Base-by-base conservation (phyloP, 2,329 filamentous ascomycete genomes). In the Shiraia sp. region DNA sequence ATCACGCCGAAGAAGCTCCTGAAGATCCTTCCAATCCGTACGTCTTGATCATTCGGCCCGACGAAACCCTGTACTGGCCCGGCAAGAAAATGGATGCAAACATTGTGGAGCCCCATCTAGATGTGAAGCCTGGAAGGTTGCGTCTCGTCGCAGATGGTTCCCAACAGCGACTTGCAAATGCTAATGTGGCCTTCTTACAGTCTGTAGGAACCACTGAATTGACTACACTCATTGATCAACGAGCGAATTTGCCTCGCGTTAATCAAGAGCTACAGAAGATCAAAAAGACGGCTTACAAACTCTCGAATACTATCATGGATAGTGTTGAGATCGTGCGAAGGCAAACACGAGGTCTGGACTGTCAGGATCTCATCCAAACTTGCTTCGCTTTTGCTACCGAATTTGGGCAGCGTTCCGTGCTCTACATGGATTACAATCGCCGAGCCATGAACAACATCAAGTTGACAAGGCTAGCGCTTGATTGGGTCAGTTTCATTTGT, bases 331-430 rank as follows among this genome's bases (percentile, higher is more conserved):
- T 89, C 49, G 93, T 99, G 51, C 82, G 90, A 51, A 85, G 84
- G 55, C 92, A 99, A 69, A 90, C 90, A 1, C 79, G 81, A 42
- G 88, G 86, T 7, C 81, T 92, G 51, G 87, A 93, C 53, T 96
- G 92, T 65, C 90, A 96, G 59, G 93, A 99, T 62, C 81, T 99
- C 22, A 93, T 99, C 51, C 93, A 99, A 69, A 95, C 90, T 4
- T 99, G 92, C 71, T 99, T 97, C 68, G 88, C 95, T 28, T 99
- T 97, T 61, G 93, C 93, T n/a, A 97, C 93, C 0, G 93, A 99
- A 67, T 99, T 99, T 55, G 93, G 93, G 31, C 92, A 96, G 67
- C 86, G 93, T 51, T 96, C 92, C 2, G 81, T 96, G 35, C 83
- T 93, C 14, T 95, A 95, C 73, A 93, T 99, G 84, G 93, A 99